Evolutionary conservation across 306 rosid species (phyloP), one percentile per base, ranked within the genome.

Genomic region (Biancaea sappan): DNA sequence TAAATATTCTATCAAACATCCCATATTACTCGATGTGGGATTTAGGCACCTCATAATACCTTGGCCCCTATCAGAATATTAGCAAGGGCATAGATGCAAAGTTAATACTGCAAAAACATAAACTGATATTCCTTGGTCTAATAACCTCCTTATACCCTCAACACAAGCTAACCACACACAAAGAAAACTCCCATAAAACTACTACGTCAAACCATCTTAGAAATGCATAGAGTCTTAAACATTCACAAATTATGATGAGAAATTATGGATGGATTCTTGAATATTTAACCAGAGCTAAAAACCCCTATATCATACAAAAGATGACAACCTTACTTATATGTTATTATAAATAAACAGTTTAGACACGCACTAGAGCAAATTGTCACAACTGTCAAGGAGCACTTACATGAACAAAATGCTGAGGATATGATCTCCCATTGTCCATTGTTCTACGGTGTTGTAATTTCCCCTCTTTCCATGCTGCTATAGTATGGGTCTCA

Each of bases 401-500:
- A 84, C 96, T 82, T 86, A 92, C 98, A 66, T 83, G 87, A 76
- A 90, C 79, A 81, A 92, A 85, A 48, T 29, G 81, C 28, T 13
- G 75, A 47, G 82, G 66, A 85, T 43, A 62, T 70, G 77, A 75
- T 85, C 80, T 84, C 64, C 82, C 92, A 67, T 82, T 82, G 51
- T 85, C 86, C 67, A 82, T 56, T 76, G 79, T 77, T 77, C 86
- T 65, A 34, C 35, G 69, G 43, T 66, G 84, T 50, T 76, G 84
- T 56, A 80, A 64, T 69, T 92, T 92, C 16, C 87, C 92, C 80
- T 81, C 92, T 85, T 92, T 92, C 98, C 98, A 92, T 29, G 92
- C 96, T 25, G 88, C 89, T 75, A 92, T 83, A 52, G 98, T 90
- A 86, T 90, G 96, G 72, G 87, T 92, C 78, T 90, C 94, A 37